phyloP scores from a whole-genome alignment of 768 basidiomycete species.

The Suillus brevipes region DNA sequence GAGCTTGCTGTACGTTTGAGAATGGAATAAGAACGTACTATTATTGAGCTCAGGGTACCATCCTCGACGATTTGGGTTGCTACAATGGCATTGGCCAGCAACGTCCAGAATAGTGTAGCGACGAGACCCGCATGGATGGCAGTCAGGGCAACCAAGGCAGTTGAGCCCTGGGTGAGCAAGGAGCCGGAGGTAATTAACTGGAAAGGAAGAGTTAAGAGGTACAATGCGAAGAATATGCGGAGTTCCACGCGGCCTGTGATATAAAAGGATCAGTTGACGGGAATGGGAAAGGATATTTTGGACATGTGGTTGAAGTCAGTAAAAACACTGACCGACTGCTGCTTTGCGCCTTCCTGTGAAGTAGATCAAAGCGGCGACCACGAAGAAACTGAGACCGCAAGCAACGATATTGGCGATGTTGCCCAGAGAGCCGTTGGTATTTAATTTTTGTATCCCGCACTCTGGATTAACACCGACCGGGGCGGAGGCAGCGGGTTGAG shows the following conservation, averaged over 20 bases:
- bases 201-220: conserved; percentile 71
- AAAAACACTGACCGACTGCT: conserved; percentile 72
- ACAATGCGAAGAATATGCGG: conserved; percentile 61
- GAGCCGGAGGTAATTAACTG: conserved; percentile 83
- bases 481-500: conserved; percentile 48
- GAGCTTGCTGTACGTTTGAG: conserved; percentile 2
- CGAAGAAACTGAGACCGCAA: conserved; percentile 70
- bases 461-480: conserved; percentile 81
- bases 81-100: conserved; percentile 75
- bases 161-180: conserved; percentile 75
- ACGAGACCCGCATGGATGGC: conserved; percentile 81
- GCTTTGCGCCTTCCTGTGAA: conserved; percentile 70
- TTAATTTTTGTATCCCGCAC: conserved; percentile 74
- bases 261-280: conserved; percentile 11
- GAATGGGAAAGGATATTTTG: background rate
- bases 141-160: conserved; percentile 63
- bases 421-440: conserved; percentile 59
- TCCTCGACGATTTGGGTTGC: conserved; percentile 93
- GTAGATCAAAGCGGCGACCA: conserved; percentile 57
- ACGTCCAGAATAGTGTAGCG: conserved; percentile 75
- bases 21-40: conserved; percentile 44
- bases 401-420: conserved; percentile 86
- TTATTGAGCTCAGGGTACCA: conserved; percentile 69
- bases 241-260: conserved; percentile 67
- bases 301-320: background rate